Percentiles rank a stretch among this genome's conserved stretches.
These are phyloP conservation scores for Phaeosphaeria sp. DNA, from an alignment of 2,329 filamentous ascomycete species.

Conservation along the genomic window DNA sequence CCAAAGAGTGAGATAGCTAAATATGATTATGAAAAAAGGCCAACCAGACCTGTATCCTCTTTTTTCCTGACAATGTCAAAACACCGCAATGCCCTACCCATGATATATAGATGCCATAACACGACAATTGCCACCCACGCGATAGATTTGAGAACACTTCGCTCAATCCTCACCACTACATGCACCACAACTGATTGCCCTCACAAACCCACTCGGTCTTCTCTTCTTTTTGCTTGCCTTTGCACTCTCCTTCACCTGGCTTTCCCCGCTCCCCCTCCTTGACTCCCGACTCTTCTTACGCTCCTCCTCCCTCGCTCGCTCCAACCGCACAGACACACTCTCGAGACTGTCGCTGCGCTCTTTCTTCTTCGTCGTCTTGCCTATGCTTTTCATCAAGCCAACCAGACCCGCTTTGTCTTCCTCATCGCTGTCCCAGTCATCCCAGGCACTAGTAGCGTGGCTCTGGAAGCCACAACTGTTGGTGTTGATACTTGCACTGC, in stretches of 20 bases:
- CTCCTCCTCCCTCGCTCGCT: conserved; percentile 7
- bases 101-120: not conserved
- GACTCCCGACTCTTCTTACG: conserved; percentile 10
- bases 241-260: conserved; percentile 6
- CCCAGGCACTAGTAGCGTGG: conserved; percentile 44
- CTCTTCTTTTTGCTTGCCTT: conserved; percentile 22
- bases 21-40: not conserved
- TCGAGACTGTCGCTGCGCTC: conserved; percentile 9
- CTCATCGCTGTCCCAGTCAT: conserved; percentile 45
- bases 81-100: not conserved
- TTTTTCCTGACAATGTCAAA: not conserved
- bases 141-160: not conserved
- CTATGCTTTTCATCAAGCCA: conserved; percentile 25
- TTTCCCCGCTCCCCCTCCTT: conserved; percentile 2
- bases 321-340: conserved; percentile 1
- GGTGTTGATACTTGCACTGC: conserved; percentile 20
- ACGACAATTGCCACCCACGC: not conserved
- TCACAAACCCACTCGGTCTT: conserved; percentile 36
- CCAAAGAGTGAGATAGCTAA: not conserved
- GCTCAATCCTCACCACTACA: conserved; percentile 19
- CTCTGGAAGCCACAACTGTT: conserved; percentile 26
- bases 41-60: not conserved
- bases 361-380: conserved; percentile 20
- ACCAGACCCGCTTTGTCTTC: conserved; percentile 39
- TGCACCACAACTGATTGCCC: conserved; percentile 44